Evolutionary conservation across 108 stramenopile genomes (phyloP), one percentile per base, ranked within the genome.

Genomic region (Schizochytrium sp.): DNA sequence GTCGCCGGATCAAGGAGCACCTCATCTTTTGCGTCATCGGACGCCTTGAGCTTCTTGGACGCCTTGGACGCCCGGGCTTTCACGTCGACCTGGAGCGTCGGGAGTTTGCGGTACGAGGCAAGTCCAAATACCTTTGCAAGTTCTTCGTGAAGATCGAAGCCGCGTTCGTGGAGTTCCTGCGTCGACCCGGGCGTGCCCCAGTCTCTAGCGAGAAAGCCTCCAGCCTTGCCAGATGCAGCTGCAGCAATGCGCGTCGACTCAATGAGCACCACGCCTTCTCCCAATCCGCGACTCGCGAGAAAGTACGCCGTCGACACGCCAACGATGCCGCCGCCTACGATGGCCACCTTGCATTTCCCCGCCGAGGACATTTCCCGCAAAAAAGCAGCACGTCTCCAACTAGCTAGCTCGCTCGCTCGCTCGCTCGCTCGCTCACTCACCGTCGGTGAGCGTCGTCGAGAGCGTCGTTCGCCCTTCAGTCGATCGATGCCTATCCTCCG

Each of bases 141-240:
- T 19, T 92, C 87, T 60, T 93, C 93, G 90, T 96, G 96, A 93
- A 96, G 92, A 87, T 96, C 96, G 90, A 97, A 97, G 2, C 95
- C 92, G 28, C 60, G 53, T 23, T 92, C 91, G 69, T 95, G 94
- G 63, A 96, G 87, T 45, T 88, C 88, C 43, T 91, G 76, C 14
- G 94, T 76, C 0, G 91, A 89, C 6, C 93, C 92, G 29, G 91
- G 90, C 87, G 94, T 92, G 34, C 93, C 93, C 96, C 96, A 96
- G 89, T 93, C 90, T 53, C 95, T 92, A 1, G 97, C 97, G 93
- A 97, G 95, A 88, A 97, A 97, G 10, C 97, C 97, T 43, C 97
- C 97, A 4, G 96, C 95, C 89, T 97, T 97, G 8, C 97, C 97
- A 63, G 92, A 93, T 14, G 97, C 97, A 10, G 96, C 96, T 10